Evolutionary conservation across 352 stramenopile species (phyloP).

Genomic region (Thalassiosira sp.): DNA sequence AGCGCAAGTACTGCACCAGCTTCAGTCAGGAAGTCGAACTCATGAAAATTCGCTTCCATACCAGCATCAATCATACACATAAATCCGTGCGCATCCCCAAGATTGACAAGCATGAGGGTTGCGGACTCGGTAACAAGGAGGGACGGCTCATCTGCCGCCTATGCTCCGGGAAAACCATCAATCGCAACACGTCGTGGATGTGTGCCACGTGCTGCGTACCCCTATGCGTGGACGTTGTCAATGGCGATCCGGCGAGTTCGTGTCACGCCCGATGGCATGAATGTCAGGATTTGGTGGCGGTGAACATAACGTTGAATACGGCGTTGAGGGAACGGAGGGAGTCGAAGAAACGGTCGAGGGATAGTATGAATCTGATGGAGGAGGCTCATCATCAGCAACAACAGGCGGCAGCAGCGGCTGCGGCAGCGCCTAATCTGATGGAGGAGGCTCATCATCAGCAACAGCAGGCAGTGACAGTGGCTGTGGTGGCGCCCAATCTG

Average conservation of each 20-base stretch:
- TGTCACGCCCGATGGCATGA: conserved; percentile 31
- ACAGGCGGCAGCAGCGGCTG: neutral
- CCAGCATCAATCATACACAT: conserved; percentile 22
- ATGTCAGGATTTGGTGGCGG: conserved; percentile 19
- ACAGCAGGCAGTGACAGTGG: neutral
- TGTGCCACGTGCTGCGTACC: conserved; percentile 40
- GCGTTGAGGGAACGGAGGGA: conserved; percentile 31
- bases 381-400: neutral
- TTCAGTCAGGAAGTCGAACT: conserved; percentile 35
- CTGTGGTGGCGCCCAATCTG: too few relatives aligned
- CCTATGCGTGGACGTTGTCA: conserved; percentile 31
- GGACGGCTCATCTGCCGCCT: conserved; percentile 45
- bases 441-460: neutral
- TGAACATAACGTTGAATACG: conserved; percentile 26
- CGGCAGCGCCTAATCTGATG: too few relatives aligned
- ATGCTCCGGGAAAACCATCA: conserved; percentile 36
- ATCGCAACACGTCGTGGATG: conserved; percentile 53
- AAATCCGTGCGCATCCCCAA: conserved; percentile 23
- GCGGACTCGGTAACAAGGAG: conserved; percentile 38
- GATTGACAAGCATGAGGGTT: conserved; percentile 4
- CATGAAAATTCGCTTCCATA: conserved; percentile 38
- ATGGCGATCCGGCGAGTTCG: conserved; percentile 15
- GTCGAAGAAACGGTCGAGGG: conserved; percentile 20
- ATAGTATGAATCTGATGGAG: neutral
- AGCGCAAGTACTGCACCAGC: conserved; percentile 7